These are phyloP conservation scores for Populus alba DNA, from an alignment of 345 rosid genomes.

Conservation along the genomic window DNA sequence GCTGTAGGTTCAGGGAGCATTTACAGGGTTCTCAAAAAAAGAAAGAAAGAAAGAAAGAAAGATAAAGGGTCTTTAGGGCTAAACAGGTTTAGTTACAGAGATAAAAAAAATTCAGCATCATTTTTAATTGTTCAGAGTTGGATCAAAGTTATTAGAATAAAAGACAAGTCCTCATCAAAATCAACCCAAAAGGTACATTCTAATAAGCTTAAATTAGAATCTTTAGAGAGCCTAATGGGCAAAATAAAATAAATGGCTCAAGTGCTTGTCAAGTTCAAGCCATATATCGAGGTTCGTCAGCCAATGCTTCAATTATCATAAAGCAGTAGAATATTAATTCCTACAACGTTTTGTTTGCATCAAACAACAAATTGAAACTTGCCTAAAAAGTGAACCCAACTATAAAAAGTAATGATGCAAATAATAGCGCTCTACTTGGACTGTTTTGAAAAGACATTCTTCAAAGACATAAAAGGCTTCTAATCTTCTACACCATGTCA, in stretches of 20 bases:
- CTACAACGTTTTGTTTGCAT: neutral
- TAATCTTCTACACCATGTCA: neutral
- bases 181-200: neutral
- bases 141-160: neutral
- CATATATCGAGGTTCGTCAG: neutral
- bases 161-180: neutral
- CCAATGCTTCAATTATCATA: neutral
- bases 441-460: neutral
- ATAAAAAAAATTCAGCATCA: neutral
- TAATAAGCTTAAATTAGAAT: neutral
- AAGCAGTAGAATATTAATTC: neutral
- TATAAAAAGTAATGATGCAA: neutral
- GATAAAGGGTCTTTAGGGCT: neutral
- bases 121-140: neutral
- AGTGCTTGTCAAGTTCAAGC: neutral
- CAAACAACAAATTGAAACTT: neutral
- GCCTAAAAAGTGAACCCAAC: neutral
- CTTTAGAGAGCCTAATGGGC: neutral
- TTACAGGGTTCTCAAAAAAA: no score
- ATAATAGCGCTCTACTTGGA: neutral
- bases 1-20: neutral
- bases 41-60: no score
- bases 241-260: neutral
- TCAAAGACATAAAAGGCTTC: neutral
- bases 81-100: neutral